These are phyloP conservation scores for Elaphomyces granulatus DNA, from an alignment of 495 filamentous ascomycete species.

Conservation along the genomic window DNA sequence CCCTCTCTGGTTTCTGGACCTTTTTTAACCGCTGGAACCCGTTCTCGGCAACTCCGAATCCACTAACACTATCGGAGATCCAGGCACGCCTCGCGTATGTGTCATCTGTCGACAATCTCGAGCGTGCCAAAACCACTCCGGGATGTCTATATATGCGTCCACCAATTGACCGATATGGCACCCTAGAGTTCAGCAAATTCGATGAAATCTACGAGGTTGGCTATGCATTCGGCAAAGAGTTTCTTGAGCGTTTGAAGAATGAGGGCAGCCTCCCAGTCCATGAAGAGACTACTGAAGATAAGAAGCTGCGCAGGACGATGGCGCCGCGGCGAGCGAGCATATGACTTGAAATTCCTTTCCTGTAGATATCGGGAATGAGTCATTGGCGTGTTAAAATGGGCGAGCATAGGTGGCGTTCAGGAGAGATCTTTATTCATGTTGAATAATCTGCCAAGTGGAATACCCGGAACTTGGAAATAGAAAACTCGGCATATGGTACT, in stretches of 20 bases:
- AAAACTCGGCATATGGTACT: too few relatives aligned
- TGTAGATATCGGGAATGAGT: too few relatives aligned
- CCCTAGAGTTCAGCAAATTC: constrained; percentile 91
- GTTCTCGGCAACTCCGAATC: constrained; percentile 72
- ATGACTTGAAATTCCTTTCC: too few relatives aligned
- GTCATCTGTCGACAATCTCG: constrained; percentile 78
- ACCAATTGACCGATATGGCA: constrained; percentile 85
- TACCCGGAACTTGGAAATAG: too few relatives aligned
- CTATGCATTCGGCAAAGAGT: constrained; percentile 70
- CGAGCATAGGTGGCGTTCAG: too few relatives aligned
- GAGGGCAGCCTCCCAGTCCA: constrained; percentile 51
- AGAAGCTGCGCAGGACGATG: constrained; percentile 79
- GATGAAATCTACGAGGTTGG: constrained; percentile 90
- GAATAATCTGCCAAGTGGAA: too few relatives aligned
- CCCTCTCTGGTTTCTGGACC: constrained; percentile 89
- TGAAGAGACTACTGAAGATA: constrained; percentile 76
- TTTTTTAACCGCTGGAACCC: constrained; percentile 94
- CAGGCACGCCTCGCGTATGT: constrained; percentile 93
- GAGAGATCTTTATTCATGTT: too few relatives aligned
- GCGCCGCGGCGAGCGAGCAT: constrained; percentile 89
- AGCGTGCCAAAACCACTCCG: constrained; percentile 73
- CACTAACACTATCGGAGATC: constrained; percentile 89
- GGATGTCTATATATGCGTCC: constrained; percentile 94
- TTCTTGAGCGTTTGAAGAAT: constrained; percentile 55
- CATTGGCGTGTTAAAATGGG: too few relatives aligned